Conservation (phyloP, 2,329 filamentous ascomycete genomes). For the Sarocladiaceae sp. region DNA sequence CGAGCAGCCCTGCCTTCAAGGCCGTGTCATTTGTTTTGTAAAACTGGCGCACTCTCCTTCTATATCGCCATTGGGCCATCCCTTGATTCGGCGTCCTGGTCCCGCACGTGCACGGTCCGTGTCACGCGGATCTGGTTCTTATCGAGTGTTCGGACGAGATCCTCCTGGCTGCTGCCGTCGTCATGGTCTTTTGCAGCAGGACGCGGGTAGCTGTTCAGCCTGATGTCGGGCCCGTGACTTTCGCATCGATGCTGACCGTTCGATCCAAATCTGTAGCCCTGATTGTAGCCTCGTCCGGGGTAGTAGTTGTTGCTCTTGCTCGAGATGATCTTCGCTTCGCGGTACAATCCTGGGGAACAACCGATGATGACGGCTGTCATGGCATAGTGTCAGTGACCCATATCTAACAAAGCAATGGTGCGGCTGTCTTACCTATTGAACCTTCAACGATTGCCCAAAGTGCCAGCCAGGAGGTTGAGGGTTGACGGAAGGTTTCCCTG, state of each 20-base stretch:
- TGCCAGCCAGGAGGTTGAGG: slow-evolving; percentile 12
- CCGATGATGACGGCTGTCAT: slow-evolving; percentile 13
- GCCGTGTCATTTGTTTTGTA: too few species aligned
- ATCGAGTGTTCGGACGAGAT: slow-evolving; percentile 5
- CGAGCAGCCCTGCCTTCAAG: too few species aligned
- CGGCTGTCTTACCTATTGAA: slow-evolving; percentile 12
- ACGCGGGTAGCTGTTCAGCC: slow-evolving; percentile 5
- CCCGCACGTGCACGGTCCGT: background rate
- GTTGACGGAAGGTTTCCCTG: slow-evolving; percentile 7
- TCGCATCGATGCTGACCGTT: slow-evolving; percentile 1
- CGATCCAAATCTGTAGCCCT: background rate
- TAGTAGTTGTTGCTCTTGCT: slow-evolving; percentile 10
- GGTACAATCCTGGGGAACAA: slow-evolving; percentile 11
- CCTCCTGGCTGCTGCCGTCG: slow-evolving; percentile 11
- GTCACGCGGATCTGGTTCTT: background rate
- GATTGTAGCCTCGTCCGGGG: background rate
- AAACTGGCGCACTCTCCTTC: too few species aligned
- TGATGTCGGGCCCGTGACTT: slow-evolving; percentile 1
- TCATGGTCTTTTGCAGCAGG: slow-evolving; percentile 5
- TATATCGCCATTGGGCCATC: too few species aligned
- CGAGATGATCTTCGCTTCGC: slow-evolving; percentile 10
- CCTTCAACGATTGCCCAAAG: slow-evolving; percentile 13
- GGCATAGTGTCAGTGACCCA: too few species aligned
- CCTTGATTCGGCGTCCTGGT: too few species aligned
- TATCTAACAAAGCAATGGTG: too few species aligned